phyloP scores from a whole-genome alignment of 805 yeast genomes.

The Yueomyces sinensis region DNA sequence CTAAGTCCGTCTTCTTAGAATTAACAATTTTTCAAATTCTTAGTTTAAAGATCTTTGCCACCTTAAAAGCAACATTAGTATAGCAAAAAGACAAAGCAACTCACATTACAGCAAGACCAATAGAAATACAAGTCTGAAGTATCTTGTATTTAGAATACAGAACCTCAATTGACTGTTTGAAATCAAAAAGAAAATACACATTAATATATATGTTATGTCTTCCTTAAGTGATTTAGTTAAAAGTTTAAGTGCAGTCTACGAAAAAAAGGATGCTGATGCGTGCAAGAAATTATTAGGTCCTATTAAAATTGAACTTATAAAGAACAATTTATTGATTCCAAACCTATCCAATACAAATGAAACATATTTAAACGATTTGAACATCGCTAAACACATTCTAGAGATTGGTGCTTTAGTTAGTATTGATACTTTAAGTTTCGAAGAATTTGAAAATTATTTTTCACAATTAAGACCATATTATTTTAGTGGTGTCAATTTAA shows the following conservation, averaged over 20 bases:
- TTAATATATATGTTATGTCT: conserved; percentile 20
- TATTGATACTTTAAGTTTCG: conserved; percentile 48
- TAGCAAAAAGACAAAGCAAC: too few relatives aligned
- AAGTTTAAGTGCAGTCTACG: conserved; percentile 53
- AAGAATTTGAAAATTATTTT: conserved; percentile 56
- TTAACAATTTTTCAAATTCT: too few relatives aligned
- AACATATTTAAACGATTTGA: conserved; percentile 45
- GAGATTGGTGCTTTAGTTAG: conserved; percentile 82
- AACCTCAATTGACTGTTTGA: too few relatives aligned
- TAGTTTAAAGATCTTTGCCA: too few relatives aligned
- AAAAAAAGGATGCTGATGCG: conserved; percentile 42
- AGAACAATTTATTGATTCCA: conserved; percentile 68
- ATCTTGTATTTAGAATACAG: too few relatives aligned
- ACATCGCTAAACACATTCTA: conserved; percentile 66
- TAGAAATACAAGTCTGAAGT: too few relatives aligned
- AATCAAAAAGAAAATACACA: too few relatives aligned
- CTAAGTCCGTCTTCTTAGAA: too few relatives aligned
- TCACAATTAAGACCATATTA: conserved; percentile 73
- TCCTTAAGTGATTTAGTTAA: conserved; percentile 59
- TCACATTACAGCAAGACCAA: too few relatives aligned
- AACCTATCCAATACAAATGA: conserved; percentile 26
- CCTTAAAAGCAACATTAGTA: too few relatives aligned
- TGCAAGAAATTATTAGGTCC: conserved; percentile 54
- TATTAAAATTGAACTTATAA: conserved; percentile 67
- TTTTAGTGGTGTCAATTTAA: conserved; percentile 24